Evolutionary conservation across 2,329 filamentous ascomycete species (phyloP), one percentile per base, ranked within the genome.

Genomic region (Cordyceps fumosorosea): DNA sequence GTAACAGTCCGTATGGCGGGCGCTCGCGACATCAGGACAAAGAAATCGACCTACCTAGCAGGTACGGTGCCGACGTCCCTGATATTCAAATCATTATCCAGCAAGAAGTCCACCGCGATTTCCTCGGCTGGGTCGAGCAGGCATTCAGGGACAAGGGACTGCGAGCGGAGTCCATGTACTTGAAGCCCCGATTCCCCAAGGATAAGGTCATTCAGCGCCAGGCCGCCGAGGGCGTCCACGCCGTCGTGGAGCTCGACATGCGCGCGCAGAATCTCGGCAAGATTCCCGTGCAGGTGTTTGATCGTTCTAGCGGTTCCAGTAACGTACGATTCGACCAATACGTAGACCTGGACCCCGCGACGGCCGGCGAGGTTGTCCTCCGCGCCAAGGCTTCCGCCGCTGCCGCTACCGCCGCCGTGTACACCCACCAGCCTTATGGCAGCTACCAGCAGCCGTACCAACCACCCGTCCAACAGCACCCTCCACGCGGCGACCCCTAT

Each of bases 321-420:
- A 92, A 90, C 66, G 87, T 96, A 63, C 85, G 87, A 50, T 97
- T 91, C 71, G 90, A 96, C 68, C 89, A 96, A 72, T 98, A 98
- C 72, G 84, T 89, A 62, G 87, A 93, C 67, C 81, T 97, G 2
- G 89, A 96, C 42, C 89, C 92, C 0, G 75, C 79, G 6, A 86
- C 92, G 52, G 91, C 90, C 4, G 90, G 89, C 18, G 90, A 96
- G 67, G 84, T 98, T 18, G 89, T 96, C 62, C 73, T 88, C 48
- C 85, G 91, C 63, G 84, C 88, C 57, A 93, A 90, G 72, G 69
- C 69, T 10, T 66, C 64, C 5, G 57, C 78, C 12, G 71, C 73
- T 2, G 69, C 69, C 12, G 66, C 64, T 5, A 52, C 52, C 45
- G 32, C 67, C 22, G 57, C 45, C 45, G 26, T 67, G 20, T 68